Evolutionary conservation across 164 flowering plant genomes (phyloP).

Genomic region (Amborella trichopoda): DNA sequence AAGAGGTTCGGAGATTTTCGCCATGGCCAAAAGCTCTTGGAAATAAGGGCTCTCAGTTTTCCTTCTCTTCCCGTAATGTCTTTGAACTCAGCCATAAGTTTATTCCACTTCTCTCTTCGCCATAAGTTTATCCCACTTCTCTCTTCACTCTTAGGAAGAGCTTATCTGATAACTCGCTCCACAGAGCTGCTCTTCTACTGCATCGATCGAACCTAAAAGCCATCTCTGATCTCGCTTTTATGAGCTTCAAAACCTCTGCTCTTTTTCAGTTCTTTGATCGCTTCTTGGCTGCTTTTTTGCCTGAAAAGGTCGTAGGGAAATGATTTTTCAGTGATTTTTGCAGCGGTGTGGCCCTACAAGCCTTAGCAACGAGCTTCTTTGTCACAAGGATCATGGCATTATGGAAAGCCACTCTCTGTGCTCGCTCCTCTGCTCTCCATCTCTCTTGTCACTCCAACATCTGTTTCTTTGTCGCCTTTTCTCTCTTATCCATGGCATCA

Average conservation of each 20-base stretch:
- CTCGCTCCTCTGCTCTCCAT: constrained; percentile 7
- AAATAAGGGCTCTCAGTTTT: not conserved
- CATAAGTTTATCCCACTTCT: constrained; percentile 5
- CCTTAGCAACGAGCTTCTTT: constrained; percentile 1
- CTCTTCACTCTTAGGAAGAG: constrained; percentile 6
- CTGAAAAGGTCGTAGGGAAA: not conserved
- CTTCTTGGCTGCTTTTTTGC: constrained; percentile 1
- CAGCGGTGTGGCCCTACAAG: not conserved
- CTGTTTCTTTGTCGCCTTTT: not conserved
- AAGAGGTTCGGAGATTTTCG: too few species aligned
- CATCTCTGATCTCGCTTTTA: constrained; percentile 6
- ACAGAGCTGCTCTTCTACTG: constrained; percentile 1
- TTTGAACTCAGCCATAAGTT: constrained; percentile 6
- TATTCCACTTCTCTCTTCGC: constrained; percentile 7
- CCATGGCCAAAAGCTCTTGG: too few species aligned
- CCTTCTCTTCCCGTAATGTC: constrained; percentile 3
- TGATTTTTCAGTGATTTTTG: too few species aligned
- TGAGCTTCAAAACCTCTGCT: constrained; percentile 2
- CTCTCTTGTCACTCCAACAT: constrained; percentile 4
- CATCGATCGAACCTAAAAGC: not conserved
- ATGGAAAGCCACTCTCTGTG: constrained; percentile 3
- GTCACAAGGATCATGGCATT: constrained; percentile 4
- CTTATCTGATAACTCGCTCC: constrained; percentile 4
- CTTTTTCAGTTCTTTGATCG: constrained; percentile 6
- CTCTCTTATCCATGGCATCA: constrained; percentile 5